Evolutionary conservation across 106 monocot species (phyloP), one percentile per base, ranked within the genome.

Genomic region (Dioscorea zingiberensis): DNA sequence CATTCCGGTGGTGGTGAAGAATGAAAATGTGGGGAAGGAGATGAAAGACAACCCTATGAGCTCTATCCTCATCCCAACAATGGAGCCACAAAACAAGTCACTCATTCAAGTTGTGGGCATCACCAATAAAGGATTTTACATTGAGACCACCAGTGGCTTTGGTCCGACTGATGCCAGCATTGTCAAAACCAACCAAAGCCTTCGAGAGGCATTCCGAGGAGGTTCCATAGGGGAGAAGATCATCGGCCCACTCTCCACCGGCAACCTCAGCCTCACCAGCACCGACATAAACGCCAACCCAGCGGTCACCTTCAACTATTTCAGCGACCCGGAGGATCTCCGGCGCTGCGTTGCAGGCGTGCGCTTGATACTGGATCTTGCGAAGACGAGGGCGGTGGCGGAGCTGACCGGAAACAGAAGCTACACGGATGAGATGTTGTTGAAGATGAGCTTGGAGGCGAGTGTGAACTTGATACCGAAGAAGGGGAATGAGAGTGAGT

Each of bases 11-110:
- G 77, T 98, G 2, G 62, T 79, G 13, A 51, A 84, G 44, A 98
- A 92, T 71, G 15, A 27, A 45, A 57, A 80, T 46, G 88, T 98
- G 13, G 92, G 97, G 0, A 74, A 84, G 58, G 86, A 81, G 0
- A 82, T 98, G 88, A 61, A 86, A 2, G 97, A 98, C 30, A 98
- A 97, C 51, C 97, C 97, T 2, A 89, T 89, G 92, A 93, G 86
- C 77, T 44, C 88, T 44, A 80, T 98, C 54, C 86, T 93, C 66
- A 70, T 98, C 18, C 97, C 97, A 2, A 84, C 81, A 1, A 83
- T 79, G 73, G 63, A 73, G 27, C 81, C 76, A 0, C 73, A 89
- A 12, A 48, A 76, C 74, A 86, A 89, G 73, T 92, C 97, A 2
- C 79, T 98, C 13, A 86, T 93, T 30, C 83, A 98, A 73, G 88